phyloP scores from a whole-genome alignment of 345 rosid species.

The Pistacia vera region DNA sequence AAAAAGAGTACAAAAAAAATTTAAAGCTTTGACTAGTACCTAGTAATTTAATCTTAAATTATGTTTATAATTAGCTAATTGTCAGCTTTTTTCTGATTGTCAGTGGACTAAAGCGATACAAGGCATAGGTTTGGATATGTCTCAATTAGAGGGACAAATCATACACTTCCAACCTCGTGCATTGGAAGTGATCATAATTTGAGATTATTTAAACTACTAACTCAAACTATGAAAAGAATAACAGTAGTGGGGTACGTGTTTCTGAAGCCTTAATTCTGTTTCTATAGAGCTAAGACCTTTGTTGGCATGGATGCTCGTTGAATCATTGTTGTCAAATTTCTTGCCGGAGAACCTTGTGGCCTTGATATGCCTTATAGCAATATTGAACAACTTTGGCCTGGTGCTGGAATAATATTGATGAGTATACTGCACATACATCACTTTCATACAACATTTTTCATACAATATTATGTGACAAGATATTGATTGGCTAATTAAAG shows the following conservation, averaged over 20 bases:
- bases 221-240: neutral
- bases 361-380: neutral
- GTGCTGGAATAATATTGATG: neutral
- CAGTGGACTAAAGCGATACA: slow-evolving; percentile 28
- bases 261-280: neutral
- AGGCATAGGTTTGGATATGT: neutral
- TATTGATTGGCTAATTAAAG: too few relatives aligned
- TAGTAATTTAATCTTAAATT: neutral
- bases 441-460: too few relatives aligned
- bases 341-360: neutral
- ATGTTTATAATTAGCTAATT: neutral
- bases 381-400: neutral
- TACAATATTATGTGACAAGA: too few relatives aligned
- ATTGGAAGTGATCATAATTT: neutral
- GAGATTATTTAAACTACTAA: neutral
- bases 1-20: too few relatives aligned
- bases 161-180: neutral
- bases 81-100: neutral
- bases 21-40: too few relatives aligned
- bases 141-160: neutral
- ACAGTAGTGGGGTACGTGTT: too few relatives aligned
- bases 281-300: neutral
- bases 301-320: neutral
- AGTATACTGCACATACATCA: too few relatives aligned
- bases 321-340: too few relatives aligned